phyloP scores from a whole-genome alignment of 768 basidiomycete genomes.

The Suillus paluster region DNA sequence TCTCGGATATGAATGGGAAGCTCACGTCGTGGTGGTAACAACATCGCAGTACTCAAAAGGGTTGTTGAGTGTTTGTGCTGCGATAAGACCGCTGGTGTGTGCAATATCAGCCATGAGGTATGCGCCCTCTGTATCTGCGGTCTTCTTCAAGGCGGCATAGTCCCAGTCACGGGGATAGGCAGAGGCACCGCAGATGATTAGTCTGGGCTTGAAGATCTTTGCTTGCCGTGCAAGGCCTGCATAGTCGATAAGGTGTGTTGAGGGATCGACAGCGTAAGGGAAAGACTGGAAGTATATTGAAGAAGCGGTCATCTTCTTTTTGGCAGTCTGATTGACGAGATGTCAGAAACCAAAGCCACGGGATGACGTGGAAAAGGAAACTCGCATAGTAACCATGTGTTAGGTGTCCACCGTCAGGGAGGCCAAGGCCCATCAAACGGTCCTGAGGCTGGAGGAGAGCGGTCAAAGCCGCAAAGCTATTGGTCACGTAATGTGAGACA shows the following conservation, averaged over 20 bases:
- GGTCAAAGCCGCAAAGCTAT: conserved; percentile 94
- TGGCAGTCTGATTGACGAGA: conserved; percentile 69
- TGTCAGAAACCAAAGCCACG: conserved; percentile 4
- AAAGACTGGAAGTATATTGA: conserved; percentile 99
- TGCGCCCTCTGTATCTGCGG: conserved; percentile 85
- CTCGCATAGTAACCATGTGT: conserved; percentile 96
- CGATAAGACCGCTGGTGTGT: conserved; percentile 94
- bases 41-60: conserved; percentile 98
- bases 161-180: conserved; percentile 99
- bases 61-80: conserved; percentile 85
- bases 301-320: conserved; percentile 99
- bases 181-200: conserved; percentile 97
- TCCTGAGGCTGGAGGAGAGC: conserved; percentile 97
- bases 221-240: conserved; percentile 79
- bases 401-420: conserved; percentile 96
- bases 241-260: conserved; percentile 92
- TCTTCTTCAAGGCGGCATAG: conserved; percentile 80
- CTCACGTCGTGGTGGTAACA: conserved; percentile 95
- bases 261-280: conserved; percentile 85
- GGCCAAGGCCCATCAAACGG: conserved; percentile 97
- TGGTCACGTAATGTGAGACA: conserved; percentile 16
- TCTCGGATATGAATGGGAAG: conserved; percentile 12
- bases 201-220: conserved; percentile 91
- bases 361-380: conserved; percentile 14
- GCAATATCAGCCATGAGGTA: conserved; percentile 97